Percentiles rank a stretch among this genome's conserved stretches.
Conservation (phyloP, 495 filamentous ascomycete genomes). For the Daldinia caldariorum region DNA sequence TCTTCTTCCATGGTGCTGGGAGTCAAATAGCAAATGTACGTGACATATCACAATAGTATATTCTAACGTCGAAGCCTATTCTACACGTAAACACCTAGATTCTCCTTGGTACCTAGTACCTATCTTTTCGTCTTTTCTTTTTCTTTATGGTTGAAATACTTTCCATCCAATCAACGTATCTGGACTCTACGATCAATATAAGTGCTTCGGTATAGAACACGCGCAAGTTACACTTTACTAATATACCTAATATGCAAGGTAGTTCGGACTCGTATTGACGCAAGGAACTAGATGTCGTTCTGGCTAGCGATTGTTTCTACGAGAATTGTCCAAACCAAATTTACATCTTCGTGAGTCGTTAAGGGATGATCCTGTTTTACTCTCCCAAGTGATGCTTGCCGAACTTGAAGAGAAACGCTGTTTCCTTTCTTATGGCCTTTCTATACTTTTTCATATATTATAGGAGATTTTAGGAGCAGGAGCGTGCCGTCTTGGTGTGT, state of each 20-base stretch:
- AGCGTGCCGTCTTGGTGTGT: background rate
- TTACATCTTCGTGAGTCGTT: background rate
- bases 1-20: background rate
- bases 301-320: background rate
- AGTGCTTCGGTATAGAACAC: background rate
- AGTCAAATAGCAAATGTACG: background rate
- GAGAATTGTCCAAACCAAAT: slow-evolving; percentile 19
- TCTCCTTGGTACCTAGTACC: background rate
- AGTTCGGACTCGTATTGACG: slow-evolving; percentile 4
- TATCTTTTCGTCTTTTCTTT: background rate
- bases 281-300: slow-evolving; percentile 1
- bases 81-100: background rate
- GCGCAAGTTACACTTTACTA: slow-evolving; percentile 7
- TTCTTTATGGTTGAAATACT: background rate
- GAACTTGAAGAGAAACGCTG: background rate
- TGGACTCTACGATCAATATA: background rate
- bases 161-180: background rate
- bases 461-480: background rate
- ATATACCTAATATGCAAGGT: background rate
- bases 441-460: background rate
- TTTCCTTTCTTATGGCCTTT: background rate
- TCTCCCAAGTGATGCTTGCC: background rate
- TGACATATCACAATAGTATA: background rate
- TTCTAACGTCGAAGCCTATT: background rate
- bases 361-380: background rate